Evolutionary conservation across 345 rosid species (phyloP), one percentile per base, ranked within the genome.

Genomic region (Populus simonii): DNA sequence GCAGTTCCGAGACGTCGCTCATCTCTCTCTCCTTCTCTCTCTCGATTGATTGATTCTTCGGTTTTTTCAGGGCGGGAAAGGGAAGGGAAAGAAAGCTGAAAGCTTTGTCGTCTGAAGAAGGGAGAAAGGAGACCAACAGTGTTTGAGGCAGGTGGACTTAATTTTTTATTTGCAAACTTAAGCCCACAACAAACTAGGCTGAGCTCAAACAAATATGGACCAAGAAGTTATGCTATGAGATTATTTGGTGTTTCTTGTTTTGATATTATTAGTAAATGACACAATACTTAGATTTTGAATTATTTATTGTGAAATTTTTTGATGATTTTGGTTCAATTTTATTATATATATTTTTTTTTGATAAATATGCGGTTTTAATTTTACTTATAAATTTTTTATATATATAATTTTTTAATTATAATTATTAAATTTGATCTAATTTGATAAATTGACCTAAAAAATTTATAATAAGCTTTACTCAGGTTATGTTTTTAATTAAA

Each of bases 1-100:
- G 82, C 78, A 74, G 53, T 27, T 68, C 74, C 6, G 43, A 43
- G 10, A 16, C 18, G 29, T 15, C 57, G 20, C 75, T 80, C 82
- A 74, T 80, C 63, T 69, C 67, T 70, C 59, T 11, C 12, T 23
- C 18, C 53, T 29, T 23, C 73, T 31, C 61, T 3, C n/a, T 15
- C 16, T 27, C 7, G 29, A 29, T 17, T 2, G 15, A 7, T 72
- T 31, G 66, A n/a, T 23, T 23, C 31, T n/a, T 9, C 66, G 0
- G 15, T 23, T 27, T 23, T 23, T 23, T 62, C 66, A n/a, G 66
- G 66, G 33, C 66, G 33, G 35, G 66, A 62, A 62, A 62, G 27
- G 29, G 66, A n/a, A n/a, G 31, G 66, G 66, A 23, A 4, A 3
- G 16, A 53, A 53, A 18, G 59, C n/a, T 18, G 59, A 53, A 53